Percentiles rank a stretch among this genome's conserved stretches.
phyloP scores from a whole-genome alignment of 176 grass and related monocot species.

The Oryza brachyantha region DNA sequence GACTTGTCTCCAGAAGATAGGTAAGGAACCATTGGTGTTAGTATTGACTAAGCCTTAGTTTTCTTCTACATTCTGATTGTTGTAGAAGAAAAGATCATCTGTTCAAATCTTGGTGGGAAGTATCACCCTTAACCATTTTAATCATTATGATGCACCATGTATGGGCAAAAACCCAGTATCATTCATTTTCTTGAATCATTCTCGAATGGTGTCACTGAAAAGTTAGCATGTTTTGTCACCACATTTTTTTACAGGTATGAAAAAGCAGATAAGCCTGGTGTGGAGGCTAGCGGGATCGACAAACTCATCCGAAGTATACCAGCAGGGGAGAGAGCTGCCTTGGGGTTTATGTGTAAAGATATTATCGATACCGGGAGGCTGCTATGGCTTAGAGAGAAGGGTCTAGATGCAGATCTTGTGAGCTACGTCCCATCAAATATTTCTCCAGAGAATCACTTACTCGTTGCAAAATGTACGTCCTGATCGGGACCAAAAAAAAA shows the following conservation, averaged over 20 bases:
- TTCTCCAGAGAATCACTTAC: slow-evolving; percentile 81
- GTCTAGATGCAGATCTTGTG: slow-evolving; percentile 60
- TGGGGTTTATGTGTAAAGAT: slow-evolving; percentile 90
- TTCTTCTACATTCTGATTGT: not conserved
- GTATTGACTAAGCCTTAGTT: not conserved
- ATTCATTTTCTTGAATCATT: not conserved
- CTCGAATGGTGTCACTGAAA: not conserved
- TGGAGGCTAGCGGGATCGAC: slow-evolving; percentile 30
- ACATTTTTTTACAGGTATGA: slow-evolving; percentile 8
- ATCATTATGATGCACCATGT: not conserved
- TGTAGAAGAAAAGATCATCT: not conserved
- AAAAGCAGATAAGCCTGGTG: slow-evolving; percentile 27
- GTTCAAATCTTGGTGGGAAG: not conserved
- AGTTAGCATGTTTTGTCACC: not conserved
- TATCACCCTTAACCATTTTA: not conserved
- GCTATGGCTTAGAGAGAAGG: slow-evolving; percentile 56
- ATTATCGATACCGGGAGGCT: slow-evolving; percentile 64
- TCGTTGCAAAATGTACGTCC: slow-evolving; percentile 50
- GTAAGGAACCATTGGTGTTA: slow-evolving; percentile 31
- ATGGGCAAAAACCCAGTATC: not conserved
- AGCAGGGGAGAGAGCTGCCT: slow-evolving; percentile 37
- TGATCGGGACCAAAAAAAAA: not conserved
- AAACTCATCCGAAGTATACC: slow-evolving; percentile 56
- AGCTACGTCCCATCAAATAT: slow-evolving; percentile 64
- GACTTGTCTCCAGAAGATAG: slow-evolving; percentile 21